Evolutionary conservation across 768 basidiomycete genomes (phyloP), one percentile per base, ranked within the genome.

Genomic region (Xerocomus potaroensis): DNA sequence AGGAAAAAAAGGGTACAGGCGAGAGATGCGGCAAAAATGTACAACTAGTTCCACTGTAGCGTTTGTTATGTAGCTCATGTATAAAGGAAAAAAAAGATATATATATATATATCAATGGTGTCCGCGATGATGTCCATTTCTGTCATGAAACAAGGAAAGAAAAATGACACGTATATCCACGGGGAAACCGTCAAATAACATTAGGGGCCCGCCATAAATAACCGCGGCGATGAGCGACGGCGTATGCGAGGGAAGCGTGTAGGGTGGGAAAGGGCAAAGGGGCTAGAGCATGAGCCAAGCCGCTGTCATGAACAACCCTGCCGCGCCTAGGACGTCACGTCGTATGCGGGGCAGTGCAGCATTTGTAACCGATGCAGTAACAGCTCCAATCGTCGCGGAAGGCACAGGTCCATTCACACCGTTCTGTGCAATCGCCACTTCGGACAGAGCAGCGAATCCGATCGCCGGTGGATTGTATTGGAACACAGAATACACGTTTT

Each of bases 401-500:
- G 86, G 84, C 0, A 75, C 69, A 0, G 55, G 9, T 0, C 70
- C 65, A 1, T 61, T 64, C 41, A 63, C 56, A 2, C 64, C 64
- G 14, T 66, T 66, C 47, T 48, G 19, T 12, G 64, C 57, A 22
- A 60, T 23, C 0, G 64, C 64, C 0, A 38, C 38, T 4, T 46
- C 47, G 0, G 78, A 73, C 29, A 78, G 69, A 3, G 58, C 56
- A 3, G 79, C 79, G 45, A 81, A 79, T 0, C 79, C 78, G 34
- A 81, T 65, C 0, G 74, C 63, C 1, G 79, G 56, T 0, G 79
- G 79, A 29, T 64, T 65, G 43, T 71, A 78, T 18, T 72, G 67
- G 63, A 73, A 80, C 0, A 81, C 77, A 0, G 76, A 72, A 56
- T 81, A 80, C 2, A 78, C 78, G 50, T 80, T 82, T 64, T 82